These are phyloP conservation scores for Viola pubescens DNA, from an alignment of 441 rosid genomes.

Conservation along the genomic window DNA sequence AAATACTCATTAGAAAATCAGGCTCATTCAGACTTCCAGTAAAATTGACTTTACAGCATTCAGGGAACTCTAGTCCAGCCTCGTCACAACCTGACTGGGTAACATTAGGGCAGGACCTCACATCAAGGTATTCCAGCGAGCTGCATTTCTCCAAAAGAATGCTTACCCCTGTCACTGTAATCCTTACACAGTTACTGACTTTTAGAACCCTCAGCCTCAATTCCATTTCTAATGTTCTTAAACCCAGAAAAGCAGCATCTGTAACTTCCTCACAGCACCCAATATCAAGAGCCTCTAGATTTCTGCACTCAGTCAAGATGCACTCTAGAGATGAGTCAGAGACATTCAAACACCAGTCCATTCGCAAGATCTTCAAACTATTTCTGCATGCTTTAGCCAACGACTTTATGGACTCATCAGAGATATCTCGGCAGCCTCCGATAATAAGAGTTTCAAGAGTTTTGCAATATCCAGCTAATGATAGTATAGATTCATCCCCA, in stretches of 20 bases:
- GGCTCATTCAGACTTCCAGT: constrained; percentile 60
- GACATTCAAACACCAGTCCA: constrained; percentile 90
- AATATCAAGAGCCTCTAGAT: constrained; percentile 76
- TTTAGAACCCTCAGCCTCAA: constrained; percentile 60
- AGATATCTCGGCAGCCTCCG: constrained; percentile 73
- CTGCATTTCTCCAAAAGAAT: constrained; percentile 60
- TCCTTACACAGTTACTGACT: constrained; percentile 64
- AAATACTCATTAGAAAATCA: constrained; percentile 36
- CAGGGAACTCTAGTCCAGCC: constrained; percentile 70
- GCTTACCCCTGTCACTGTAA: constrained; percentile 57
- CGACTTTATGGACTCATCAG: constrained; percentile 49
- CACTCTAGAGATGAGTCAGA: constrained; percentile 60
- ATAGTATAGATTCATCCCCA: constrained; percentile 52
- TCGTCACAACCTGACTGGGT: constrained; percentile 68
- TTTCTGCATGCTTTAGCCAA: constrained; percentile 55
- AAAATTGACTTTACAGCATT: constrained; percentile 70
- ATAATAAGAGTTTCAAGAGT: constrained; percentile 69
- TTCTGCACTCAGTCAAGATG: constrained; percentile 55
- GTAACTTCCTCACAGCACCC: constrained; percentile 88
- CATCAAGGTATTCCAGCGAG: constrained; percentile 66
- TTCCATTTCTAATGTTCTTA: constrained; percentile 27
- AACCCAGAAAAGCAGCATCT: constrained; percentile 49
- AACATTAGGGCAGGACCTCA: constrained; percentile 72
- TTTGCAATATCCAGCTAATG: constrained; percentile 58
- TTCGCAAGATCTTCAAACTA: constrained; percentile 67